Evolutionary conservation across 2,329 filamentous ascomycete genomes (phyloP).

Genomic region (Xylaria sp.): DNA sequence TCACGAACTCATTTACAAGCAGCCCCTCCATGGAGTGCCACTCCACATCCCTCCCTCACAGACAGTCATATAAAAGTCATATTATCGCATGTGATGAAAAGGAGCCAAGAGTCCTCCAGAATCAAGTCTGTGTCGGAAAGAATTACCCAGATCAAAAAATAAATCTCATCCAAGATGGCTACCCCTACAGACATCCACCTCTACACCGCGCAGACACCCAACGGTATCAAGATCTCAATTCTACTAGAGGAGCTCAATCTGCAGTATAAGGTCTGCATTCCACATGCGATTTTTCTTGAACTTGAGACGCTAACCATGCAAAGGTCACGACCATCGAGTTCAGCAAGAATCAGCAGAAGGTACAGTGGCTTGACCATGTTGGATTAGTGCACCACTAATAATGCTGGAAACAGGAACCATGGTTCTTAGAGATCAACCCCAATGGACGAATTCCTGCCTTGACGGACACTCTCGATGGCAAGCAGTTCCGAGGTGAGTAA

Average conservation of each 20-base stretch:
- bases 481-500: conserved; percentile 66
- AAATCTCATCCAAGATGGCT: conserved; percentile 55
- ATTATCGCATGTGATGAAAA: neutral
- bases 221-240: conserved; percentile 91
- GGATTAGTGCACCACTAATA: conserved; percentile 9
- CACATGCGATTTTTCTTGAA: no score
- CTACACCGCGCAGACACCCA: conserved; percentile 86
- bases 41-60: neutral
- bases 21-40: conserved; percentile 3
- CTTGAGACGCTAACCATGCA: conserved; percentile 9
- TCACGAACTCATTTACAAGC: conserved; percentile 19
- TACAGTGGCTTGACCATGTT: conserved; percentile 20
- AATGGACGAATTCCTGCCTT: conserved; percentile 92
- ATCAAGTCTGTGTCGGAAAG: conserved; percentile 32
- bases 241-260: conserved; percentile 85
- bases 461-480: conserved; percentile 82
- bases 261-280: conserved; percentile 73
- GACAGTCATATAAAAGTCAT: conserved; percentile 11
- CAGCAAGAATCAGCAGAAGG: conserved; percentile 80
- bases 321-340: conserved; percentile 74
- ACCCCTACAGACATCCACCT: conserved; percentile 75
- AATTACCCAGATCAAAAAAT: conserved; percentile 39
- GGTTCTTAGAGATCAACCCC: conserved; percentile 92
- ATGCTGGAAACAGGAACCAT: conserved; percentile 63
- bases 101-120: neutral